Conservation (phyloP, 495 filamentous ascomycete genomes). For the Neurospora tetraspora region DNA sequence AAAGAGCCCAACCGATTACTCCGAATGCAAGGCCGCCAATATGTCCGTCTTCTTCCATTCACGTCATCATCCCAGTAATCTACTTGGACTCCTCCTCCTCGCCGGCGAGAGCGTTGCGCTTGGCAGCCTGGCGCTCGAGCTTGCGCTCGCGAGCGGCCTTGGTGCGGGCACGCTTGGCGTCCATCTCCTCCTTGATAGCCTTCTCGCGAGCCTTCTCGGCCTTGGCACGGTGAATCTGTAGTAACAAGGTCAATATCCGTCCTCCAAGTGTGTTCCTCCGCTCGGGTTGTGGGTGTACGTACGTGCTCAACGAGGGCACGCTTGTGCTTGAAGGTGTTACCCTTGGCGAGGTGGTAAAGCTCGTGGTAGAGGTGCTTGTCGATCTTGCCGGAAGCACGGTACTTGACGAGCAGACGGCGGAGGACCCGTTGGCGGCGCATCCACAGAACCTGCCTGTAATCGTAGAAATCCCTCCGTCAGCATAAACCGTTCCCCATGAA, state of each 20-base stretch:
- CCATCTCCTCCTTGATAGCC: constrained; percentile 96
- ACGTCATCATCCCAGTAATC: constrained; percentile 21
- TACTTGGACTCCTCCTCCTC: constrained; percentile 56
- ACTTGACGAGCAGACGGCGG: constrained; percentile 97
- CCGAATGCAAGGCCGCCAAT: constrained; percentile 45
- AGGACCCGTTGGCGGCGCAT: constrained; percentile 99
- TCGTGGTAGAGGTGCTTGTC: constrained; percentile 99
- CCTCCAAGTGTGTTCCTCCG: background rate
- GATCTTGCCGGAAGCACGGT: constrained; percentile 98
- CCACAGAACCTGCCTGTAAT: constrained; percentile 82
- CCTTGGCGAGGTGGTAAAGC: constrained; percentile 99
- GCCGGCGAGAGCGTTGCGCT: constrained; percentile 73
- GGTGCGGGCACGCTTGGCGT: constrained; percentile 98
- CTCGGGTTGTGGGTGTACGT: constrained; percentile 39
- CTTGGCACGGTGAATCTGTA: constrained; percentile 98
- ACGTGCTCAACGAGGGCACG: constrained; percentile 98
- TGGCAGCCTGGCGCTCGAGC: constrained; percentile 74
- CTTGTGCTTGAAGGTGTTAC: constrained; percentile 99
- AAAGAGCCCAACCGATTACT: constrained; percentile 44
- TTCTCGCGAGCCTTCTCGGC: constrained; percentile 95
- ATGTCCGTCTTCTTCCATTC: constrained; percentile 29
- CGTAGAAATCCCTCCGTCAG: constrained; percentile 18
- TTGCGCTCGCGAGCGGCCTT: constrained; percentile 98
- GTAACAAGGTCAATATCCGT: constrained; percentile 9
- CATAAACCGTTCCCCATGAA: background rate